A percentile compares a stretch with the other conserved stretches of the same genome.
Evolutionary conservation across 257 asterid genomes (phyloP).

Genomic region (Solanum chilense): DNA sequence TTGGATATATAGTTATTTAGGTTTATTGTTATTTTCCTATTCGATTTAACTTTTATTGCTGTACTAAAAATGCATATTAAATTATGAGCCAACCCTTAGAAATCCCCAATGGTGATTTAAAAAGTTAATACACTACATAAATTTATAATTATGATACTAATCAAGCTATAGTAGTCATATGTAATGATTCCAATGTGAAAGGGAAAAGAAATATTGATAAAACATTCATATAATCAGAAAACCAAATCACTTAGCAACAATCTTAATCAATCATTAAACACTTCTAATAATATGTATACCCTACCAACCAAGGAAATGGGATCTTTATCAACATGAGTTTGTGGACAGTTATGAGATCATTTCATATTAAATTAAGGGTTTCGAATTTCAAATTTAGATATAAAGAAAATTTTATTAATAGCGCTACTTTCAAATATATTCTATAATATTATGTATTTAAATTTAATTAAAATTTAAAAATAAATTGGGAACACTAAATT

Average conservation of each 20-base stretch:
- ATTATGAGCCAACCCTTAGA: background rate
- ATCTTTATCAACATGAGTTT: background rate
- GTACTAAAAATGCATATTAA: background rate
- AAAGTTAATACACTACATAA: background rate
- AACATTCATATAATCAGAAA: background rate
- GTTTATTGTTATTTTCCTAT: background rate
- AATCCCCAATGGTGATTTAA: background rate
- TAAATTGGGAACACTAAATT: background rate
- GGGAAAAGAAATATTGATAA: background rate
- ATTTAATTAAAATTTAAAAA: no score
- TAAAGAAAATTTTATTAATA: no score
- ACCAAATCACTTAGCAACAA: background rate
- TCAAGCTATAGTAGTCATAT: background rate
- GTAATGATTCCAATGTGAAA: background rate
- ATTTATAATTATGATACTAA: background rate
- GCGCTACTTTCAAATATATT: fast-evolving
- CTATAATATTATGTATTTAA: no score
- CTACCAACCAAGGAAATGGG: background rate
- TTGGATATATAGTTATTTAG: background rate
- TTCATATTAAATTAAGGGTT: background rate
- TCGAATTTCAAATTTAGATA: no score
- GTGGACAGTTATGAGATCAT: background rate
- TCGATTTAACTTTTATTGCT: background rate
- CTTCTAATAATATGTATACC: background rate
- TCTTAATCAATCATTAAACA: background rate